phyloP scores from a whole-genome alignment of 73 alveolate species.

The Paramecium caudatum region DNA sequence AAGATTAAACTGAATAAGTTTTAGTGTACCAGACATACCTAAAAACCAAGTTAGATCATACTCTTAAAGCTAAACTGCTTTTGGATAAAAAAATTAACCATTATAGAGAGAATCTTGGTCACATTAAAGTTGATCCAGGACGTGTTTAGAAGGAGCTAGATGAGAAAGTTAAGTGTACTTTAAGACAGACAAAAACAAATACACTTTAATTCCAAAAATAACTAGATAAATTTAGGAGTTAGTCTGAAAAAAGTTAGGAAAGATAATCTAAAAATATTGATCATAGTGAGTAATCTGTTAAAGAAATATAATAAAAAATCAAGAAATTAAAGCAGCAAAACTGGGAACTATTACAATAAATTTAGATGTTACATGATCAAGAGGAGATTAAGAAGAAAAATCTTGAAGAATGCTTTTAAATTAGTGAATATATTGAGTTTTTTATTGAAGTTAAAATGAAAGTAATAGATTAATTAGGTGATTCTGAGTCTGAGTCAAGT shows the following conservation, averaged over 20 bases:
- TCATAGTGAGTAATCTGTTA: not conserved
- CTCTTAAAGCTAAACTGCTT: not conserved
- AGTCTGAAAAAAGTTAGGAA: not conserved
- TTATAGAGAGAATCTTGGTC: not conserved
- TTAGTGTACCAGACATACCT: not conserved
- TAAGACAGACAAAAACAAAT: not conserved
- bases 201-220: not conserved
- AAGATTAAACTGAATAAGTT: conserved; percentile 20
- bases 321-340: not conserved
- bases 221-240: not conserved
- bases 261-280: not conserved
- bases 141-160: conserved; percentile 27
- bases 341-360: conserved; percentile 15
- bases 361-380: not conserved
- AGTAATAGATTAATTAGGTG: not conserved
- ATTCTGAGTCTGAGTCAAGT: not conserved
- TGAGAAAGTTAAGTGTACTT: not conserved
- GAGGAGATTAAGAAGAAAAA: conserved; percentile 3
- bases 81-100: not conserved
- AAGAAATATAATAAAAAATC: conserved; percentile 22
- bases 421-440: conserved; percentile 49
- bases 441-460: conserved; percentile 11
- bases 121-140: not conserved
- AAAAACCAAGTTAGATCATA: conserved; percentile 5
- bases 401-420: conserved; percentile 23